Evolutionary conservation across 768 basidiomycete species (phyloP).

Genomic region (Crucibulum laeve): DNA sequence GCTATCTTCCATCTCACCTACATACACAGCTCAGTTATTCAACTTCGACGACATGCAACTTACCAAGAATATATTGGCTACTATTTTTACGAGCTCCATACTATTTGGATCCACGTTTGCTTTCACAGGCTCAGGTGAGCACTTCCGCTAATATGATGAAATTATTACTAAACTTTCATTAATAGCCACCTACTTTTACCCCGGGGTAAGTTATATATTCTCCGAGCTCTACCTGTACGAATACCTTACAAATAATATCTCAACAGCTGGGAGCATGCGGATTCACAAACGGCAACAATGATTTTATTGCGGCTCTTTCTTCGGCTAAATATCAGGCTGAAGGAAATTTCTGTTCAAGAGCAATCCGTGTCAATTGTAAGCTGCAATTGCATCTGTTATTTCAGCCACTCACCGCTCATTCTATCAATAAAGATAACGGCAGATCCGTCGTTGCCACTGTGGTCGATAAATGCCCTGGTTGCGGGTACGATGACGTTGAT

Average conservation of each 20-base stretch:
- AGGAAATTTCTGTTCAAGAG: constrained; percentile 12
- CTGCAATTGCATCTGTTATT: not conserved
- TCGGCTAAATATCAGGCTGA: constrained; percentile 11
- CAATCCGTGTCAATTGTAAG: constrained; percentile 17
- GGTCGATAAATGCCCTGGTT: constrained; percentile 25
- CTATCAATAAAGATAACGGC: constrained; percentile 15
- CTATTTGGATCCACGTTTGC: too few species aligned
- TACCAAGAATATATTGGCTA: too few species aligned
- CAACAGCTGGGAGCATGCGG: constrained; percentile 20
- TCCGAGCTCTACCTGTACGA: not conserved
- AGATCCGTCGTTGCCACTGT: constrained; percentile 17
- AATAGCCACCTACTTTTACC: too few species aligned
- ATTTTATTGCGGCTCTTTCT: constrained; percentile 18
- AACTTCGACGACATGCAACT: too few species aligned
- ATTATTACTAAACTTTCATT: too few species aligned
- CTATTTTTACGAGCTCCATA: too few species aligned
- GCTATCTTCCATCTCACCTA: too few species aligned
- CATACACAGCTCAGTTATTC: too few species aligned
- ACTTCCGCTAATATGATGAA: too few species aligned
- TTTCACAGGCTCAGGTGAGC: too few species aligned
- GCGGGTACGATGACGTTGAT: constrained; percentile 19
- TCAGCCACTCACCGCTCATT: not conserved
- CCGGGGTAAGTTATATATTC: too few species aligned
- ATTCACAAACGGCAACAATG: constrained; percentile 10
- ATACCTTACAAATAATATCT: not conserved